Percentiles rank a stretch among this genome's conserved stretches.
phyloP scores from a whole-genome alignment of 2,329 filamentous ascomycete species.

The Pseudopyricularia cyperi region DNA sequence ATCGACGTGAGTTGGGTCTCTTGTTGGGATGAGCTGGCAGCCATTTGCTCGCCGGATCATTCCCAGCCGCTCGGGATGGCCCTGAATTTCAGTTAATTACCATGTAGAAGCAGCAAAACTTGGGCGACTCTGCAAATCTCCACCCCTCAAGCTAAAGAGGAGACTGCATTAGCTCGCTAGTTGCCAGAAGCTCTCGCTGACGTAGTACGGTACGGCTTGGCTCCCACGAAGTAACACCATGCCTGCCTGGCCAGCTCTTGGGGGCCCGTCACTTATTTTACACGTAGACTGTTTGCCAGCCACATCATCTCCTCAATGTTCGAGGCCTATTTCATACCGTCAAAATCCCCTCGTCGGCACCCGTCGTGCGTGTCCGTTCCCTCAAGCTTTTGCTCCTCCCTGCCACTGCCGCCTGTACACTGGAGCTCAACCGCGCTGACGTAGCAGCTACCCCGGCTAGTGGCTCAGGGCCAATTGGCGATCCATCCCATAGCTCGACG shows the following conservation, averaged over 20 bases:
- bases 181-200: not conserved
- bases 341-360: not conserved
- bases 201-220: not conserved
- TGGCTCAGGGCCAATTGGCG: not conserved
- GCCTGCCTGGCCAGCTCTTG: not conserved
- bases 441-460: not conserved
- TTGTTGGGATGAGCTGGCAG: too few species aligned
- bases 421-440: not conserved
- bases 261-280: not conserved
- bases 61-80: not conserved
- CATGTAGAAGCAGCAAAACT: not conserved
- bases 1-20: too few species aligned
- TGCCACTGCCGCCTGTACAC: not conserved
- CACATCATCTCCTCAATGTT: not conserved
- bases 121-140: not conserved
- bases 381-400: not conserved
- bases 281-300: not conserved
- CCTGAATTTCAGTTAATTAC: too few species aligned
- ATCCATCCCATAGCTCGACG: not conserved
- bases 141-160: not conserved
- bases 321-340: not conserved
- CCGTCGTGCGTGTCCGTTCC: not conserved
- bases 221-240: not conserved
- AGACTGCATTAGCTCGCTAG: not conserved
- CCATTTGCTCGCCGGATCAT: too few species aligned